Conservation (phyloP, 176 grass and related monocot genomes). For the Poa annua region DNA sequence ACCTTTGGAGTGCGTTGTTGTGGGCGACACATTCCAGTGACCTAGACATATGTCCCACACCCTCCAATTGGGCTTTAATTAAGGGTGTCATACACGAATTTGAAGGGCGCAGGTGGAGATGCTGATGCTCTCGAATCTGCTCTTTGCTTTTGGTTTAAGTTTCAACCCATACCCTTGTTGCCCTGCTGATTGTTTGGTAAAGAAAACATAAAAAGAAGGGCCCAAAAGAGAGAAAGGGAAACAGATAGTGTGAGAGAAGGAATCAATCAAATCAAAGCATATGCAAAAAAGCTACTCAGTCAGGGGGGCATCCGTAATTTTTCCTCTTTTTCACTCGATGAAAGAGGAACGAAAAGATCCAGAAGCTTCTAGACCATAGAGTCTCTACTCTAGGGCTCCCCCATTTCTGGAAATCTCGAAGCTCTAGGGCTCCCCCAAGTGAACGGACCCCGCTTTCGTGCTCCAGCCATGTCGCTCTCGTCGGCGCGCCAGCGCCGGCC, state of each 20-base stretch:
- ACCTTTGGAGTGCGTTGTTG: no score
- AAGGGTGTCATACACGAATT: no score
- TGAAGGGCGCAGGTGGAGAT: no score
- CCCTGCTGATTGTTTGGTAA: background rate
- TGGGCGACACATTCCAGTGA: no score
- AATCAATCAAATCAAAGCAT: background rate
- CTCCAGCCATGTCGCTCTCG: slow-evolving; percentile 67
- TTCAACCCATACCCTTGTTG: background rate
- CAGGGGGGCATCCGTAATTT: slow-evolving; percentile 26
- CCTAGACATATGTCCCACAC: no score
- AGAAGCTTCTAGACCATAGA: slow-evolving; percentile 41
- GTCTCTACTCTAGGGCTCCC: background rate
- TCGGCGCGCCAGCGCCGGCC: slow-evolving; percentile 70
- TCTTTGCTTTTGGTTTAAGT: slow-evolving; percentile 4
- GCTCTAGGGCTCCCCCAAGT: background rate
- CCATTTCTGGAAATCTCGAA: background rate
- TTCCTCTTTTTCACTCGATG: background rate
- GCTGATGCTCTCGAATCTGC: no score
- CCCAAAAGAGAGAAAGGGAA: background rate
- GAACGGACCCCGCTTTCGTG: background rate
- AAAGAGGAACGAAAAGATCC: slow-evolving; percentile 28
- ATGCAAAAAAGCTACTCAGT: background rate
- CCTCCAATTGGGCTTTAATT: no score
- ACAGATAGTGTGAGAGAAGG: background rate
- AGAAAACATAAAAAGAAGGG: background rate